Percentiles rank a stretch among this genome's conserved stretches.
Evolutionary conservation across 257 asterid species (phyloP).

Genomic region (Scutellaria baicalensis): DNA sequence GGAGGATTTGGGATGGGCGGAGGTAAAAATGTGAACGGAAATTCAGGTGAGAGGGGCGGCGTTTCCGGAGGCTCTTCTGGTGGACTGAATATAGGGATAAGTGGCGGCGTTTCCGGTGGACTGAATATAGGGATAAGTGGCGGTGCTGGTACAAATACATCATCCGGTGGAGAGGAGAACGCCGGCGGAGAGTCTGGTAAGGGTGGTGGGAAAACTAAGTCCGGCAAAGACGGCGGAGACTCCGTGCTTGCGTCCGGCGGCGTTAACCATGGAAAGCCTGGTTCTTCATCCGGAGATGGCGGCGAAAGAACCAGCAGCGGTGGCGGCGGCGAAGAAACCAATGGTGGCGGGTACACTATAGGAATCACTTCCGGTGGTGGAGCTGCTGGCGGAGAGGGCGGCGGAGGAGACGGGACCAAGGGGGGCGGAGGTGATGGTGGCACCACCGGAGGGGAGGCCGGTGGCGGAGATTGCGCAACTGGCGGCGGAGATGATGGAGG

Average conservation of each 20-base stretch:
- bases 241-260: conserved; percentile 23
- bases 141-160: conserved; percentile 20
- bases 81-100: conserved; percentile 27
- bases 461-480: not conserved
- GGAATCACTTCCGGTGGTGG: conserved; percentile 37
- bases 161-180: conserved; percentile 14
- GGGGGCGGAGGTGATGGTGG: conserved; percentile 25
- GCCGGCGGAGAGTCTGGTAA: conserved; percentile 24
- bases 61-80: conserved; percentile 18
- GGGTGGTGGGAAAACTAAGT: conserved; percentile 29
- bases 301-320: conserved; percentile 24
- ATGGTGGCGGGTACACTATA: conserved; percentile 33
- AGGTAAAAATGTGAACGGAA: conserved; percentile 26
- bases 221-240: conserved; percentile 24
- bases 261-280: conserved; percentile 31
- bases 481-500: conserved; percentile 24
- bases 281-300: conserved; percentile 10
- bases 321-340: conserved; percentile 33
- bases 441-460: not conserved
- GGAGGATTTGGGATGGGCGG: conserved; percentile 17
- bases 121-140: conserved; percentile 29
- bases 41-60: too few relatives aligned
- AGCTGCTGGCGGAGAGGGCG: conserved; percentile 24
- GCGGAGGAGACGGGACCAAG: conserved; percentile 30
- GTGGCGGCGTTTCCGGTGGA: conserved; percentile 35